phyloP scores from a whole-genome alignment of 139 green algal species.

The Micromonas commoda region DNA sequence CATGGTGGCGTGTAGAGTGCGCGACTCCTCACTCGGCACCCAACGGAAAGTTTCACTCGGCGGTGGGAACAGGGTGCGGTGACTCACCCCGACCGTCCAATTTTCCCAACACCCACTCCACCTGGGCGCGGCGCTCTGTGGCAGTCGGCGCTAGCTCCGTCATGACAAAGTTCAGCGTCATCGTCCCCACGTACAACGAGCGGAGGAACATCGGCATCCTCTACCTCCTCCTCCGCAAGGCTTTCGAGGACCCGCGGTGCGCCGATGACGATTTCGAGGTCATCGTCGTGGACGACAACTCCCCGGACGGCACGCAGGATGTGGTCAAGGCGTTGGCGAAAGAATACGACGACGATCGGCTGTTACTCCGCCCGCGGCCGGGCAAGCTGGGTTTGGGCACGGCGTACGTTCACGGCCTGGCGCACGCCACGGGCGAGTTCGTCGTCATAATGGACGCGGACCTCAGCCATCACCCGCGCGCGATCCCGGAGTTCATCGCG shows the following conservation, averaged over 20 bases:
- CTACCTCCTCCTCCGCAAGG: slow-evolving; percentile 69
- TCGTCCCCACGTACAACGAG: slow-evolving; percentile 97
- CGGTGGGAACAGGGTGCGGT: too few relatives aligned
- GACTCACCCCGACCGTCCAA: too few relatives aligned
- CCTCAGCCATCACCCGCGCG: slow-evolving; percentile 75
- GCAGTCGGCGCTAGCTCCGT: too few relatives aligned
- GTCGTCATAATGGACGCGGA: slow-evolving; percentile 96
- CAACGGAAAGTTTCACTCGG: too few relatives aligned
- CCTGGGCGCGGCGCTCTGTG: too few relatives aligned
- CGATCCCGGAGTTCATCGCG: slow-evolving; percentile 39
- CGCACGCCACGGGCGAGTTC: slow-evolving; percentile 59
- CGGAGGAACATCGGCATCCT: slow-evolving; percentile 80
- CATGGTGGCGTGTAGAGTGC: too few relatives aligned
- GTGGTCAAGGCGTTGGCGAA: slow-evolving; percentile 58
- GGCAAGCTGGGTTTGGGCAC: slow-evolving; percentile 50
- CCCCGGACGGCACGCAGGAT: slow-evolving; percentile 82
- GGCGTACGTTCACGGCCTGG: slow-evolving; percentile 66
- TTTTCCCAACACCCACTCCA: too few relatives aligned
- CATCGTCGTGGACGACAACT: slow-evolving; percentile 89
- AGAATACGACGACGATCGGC: slow-evolving; percentile 54
- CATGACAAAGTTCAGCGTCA: slow-evolving; percentile 60
- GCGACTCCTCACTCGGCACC: too few relatives aligned
- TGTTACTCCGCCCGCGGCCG: slow-evolving; percentile 38
- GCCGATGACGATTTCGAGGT: slow-evolving; percentile 64
- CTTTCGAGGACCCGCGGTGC: slow-evolving; percentile 42